phyloP scores from a whole-genome alignment of 2,329 filamentous ascomycete genomes.

The Bipolaris oryzae region DNA sequence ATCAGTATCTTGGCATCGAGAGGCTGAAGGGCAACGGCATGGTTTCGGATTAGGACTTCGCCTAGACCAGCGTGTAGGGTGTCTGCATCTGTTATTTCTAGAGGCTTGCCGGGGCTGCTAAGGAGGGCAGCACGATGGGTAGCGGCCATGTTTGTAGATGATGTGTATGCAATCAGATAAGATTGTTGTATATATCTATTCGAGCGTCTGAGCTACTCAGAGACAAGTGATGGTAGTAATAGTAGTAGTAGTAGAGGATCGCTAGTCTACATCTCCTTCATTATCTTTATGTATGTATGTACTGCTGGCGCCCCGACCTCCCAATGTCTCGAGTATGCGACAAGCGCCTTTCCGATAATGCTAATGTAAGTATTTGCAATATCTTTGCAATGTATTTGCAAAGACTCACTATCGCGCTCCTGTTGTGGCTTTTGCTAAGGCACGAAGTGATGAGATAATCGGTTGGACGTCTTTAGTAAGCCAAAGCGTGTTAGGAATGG shows the following conservation, averaged over 20 bases:
- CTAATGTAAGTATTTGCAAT: constrained; percentile 10
- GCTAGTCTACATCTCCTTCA: neutral
- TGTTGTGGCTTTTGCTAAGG: constrained; percentile 1
- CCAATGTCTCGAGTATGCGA: too few species aligned
- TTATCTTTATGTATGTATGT: neutral
- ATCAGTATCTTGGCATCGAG: constrained; percentile 36
- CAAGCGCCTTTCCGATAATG: constrained; percentile 6
- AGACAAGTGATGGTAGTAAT: neutral
- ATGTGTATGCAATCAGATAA: neutral
- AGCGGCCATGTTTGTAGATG: constrained; percentile 14
- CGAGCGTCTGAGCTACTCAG: too few species aligned
- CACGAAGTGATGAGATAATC: constrained; percentile 22
- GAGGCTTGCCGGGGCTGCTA: constrained; percentile 12
- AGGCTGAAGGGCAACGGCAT: constrained; percentile 32
- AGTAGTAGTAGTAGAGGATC: neutral
- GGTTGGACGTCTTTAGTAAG: constrained; percentile 29
- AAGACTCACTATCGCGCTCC: constrained; percentile 9
- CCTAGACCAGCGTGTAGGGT: constrained; percentile 16
- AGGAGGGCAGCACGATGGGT: constrained; percentile 24
- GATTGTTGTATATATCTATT: neutral
- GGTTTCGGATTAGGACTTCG: constrained; percentile 31
- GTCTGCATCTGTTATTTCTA: constrained; percentile 18
- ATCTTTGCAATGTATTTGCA: neutral
- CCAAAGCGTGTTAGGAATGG: constrained; percentile 1
- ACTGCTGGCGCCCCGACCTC: neutral